Percentiles rank a stretch among this genome's conserved stretches.
Evolutionary conservation across 2,329 filamentous ascomycete genomes (phyloP).

Genomic region (Ceratocystis cubensis): DNA sequence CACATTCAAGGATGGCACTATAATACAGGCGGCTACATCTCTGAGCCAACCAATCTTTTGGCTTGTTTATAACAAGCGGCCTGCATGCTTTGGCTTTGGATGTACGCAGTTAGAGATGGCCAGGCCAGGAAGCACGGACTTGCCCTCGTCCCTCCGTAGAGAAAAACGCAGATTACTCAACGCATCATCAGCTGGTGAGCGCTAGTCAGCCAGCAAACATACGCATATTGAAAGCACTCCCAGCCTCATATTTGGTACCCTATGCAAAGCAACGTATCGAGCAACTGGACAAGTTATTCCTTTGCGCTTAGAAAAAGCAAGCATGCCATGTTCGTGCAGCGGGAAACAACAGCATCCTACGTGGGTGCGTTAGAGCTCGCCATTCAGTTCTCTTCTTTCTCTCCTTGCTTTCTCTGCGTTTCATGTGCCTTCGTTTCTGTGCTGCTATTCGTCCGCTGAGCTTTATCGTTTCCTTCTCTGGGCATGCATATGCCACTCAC

Average conservation of each 20-base stretch:
- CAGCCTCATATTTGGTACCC: not conserved
- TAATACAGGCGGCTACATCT: not conserved
- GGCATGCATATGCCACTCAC: constrained; percentile 4
- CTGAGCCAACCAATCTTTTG: too few relatives aligned
- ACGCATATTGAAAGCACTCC: not conserved
- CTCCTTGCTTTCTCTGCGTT: not conserved
- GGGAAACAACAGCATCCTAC: not conserved
- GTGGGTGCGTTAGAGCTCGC: not conserved
- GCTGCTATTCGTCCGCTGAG: too few relatives aligned
- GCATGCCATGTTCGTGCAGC: not conserved
- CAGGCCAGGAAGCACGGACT: too few relatives aligned
- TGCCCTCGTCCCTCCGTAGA: too few relatives aligned
- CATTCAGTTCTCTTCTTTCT: not conserved
- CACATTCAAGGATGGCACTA: not conserved
- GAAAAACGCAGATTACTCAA: too few relatives aligned
- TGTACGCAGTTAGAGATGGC: too few relatives aligned
- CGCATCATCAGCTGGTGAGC: too few relatives aligned
- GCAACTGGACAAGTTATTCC: not conserved
- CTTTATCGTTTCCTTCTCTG: not conserved
- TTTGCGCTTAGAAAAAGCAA: not conserved
- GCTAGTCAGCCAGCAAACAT: not conserved
- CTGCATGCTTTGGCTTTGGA: not conserved
- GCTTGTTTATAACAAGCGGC: not conserved
- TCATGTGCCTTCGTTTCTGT: too few relatives aligned
- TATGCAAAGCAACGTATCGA: not conserved